Evolutionary conservation across 1,139 yeast species (phyloP), one percentile per base, ranked within the genome.

Genomic region (Geotrichum bryndzae): DNA sequence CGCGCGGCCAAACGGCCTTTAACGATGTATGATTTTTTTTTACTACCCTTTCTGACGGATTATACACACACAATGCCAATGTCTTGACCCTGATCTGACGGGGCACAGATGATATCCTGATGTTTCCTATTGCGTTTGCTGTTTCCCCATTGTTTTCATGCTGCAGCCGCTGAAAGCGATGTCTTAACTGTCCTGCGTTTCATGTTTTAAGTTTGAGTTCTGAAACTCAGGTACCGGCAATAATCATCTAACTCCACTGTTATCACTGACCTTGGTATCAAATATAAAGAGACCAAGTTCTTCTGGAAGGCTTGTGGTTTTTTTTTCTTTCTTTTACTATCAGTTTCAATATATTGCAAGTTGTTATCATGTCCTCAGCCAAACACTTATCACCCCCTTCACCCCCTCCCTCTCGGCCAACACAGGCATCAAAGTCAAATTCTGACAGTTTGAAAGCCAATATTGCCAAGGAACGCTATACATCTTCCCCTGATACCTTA

Each of bases 341-440:
- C 18, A 2, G 8, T 41, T 41, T 41, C 13, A 41, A 11, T 41
- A 11, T 41, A 41, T 41, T 7, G 6, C 22, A 10, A n/a, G 22
- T n/a, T 41, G 23, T 15, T 7, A 41, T 41, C n/a, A 41, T 41
- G 48, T 41, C 48, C 3, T n/a, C 18, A 41, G 18, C n/a, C 13
- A 7, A 41, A 23, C 10, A 41, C 8, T 23, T 13, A 48, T n/a
- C 23, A n/a, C 18, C 51, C 5, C 29, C 51, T 48, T n/a, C 15
- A 18, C 51, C 50, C 29, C 54, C 58, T 22, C 54, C 54, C 4
- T 7, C 15, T 8, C 54, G 59, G 10, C 52, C 59, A 10, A n/a
- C 55, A 1, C 48, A 25, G 41, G 53, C n/a, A 6, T 46, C 55
- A 31, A 56, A 41, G 31, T 52, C 55, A 10, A 27, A 25, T 11